Percentiles rank a stretch among this genome's conserved stretches.
Evolutionary conservation across 1,284 basidiomycete species (phyloP).

Genomic region (Cronartium quercuum): DNA sequence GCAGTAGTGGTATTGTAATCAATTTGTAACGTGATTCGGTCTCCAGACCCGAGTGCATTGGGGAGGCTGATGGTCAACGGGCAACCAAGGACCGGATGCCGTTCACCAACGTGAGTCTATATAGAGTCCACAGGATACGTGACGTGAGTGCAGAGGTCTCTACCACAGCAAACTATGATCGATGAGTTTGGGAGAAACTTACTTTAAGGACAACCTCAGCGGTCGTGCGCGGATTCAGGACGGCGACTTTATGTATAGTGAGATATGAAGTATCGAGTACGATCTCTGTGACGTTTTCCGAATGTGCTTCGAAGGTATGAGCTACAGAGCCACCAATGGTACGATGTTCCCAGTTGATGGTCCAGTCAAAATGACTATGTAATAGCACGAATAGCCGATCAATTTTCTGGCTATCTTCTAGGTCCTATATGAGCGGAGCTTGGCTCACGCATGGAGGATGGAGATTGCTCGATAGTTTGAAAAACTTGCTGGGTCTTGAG

Average conservation of each 20-base stretch:
- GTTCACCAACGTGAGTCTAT: constrained; percentile 30
- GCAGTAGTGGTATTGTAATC: constrained; percentile 67
- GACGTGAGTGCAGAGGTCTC: not conserved
- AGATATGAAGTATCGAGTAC: constrained; percentile 51
- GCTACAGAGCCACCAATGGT: constrained; percentile 67
- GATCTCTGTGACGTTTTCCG: constrained; percentile 61
- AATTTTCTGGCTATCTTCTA: not conserved
- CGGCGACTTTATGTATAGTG: constrained; percentile 44
- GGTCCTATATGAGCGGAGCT: not conserved
- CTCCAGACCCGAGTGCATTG: constrained; percentile 47
- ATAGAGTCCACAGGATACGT: not conserved
- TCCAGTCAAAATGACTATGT: constrained; percentile 63
- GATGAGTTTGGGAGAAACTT: not conserved
- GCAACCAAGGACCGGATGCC: constrained; percentile 36
- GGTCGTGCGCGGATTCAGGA: constrained; percentile 8
- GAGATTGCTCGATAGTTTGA: constrained; percentile 32
- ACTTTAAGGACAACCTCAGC: constrained; percentile 13
- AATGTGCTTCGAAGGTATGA: constrained; percentile 60
- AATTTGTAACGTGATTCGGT: constrained; percentile 59
- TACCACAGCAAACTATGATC: no score
- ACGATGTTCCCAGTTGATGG: constrained; percentile 66
- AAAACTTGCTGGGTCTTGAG: constrained; percentile 30
- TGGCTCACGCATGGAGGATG: constrained; percentile 29
- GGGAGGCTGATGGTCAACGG: constrained; percentile 18
- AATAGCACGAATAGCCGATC: no score